These are phyloP conservation scores for Populus hybrid DNA, from an alignment of 441 rosid species.

Conservation along the genomic window DNA sequence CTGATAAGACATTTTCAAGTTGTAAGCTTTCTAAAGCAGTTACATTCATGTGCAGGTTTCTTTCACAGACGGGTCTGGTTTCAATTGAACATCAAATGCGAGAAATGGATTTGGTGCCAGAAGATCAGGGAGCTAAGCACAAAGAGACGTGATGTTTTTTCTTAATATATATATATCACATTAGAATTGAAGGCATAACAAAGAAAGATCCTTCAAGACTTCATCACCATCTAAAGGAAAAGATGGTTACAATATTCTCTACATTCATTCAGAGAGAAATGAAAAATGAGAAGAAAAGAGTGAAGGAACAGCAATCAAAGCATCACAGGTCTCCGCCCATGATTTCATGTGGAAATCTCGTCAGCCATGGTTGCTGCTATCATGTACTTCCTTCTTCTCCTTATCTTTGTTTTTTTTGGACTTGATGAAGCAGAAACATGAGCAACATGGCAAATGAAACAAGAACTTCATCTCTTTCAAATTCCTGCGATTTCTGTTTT, in stretches of 20 bases:
- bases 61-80: slow-evolving; percentile 77
- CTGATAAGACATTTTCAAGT: slow-evolving; percentile 11
- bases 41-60: slow-evolving; percentile 63
- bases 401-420: slow-evolving; percentile 43
- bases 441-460: slow-evolving; percentile 46
- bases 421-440: slow-evolving; percentile 67
- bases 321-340: neutral
- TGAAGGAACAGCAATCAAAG: neutral
- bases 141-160: neutral
- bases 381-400: slow-evolving; percentile 18
- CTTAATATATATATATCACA: neutral
- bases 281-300: slow-evolving; percentile 6
- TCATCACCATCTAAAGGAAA: slow-evolving; percentile 17
- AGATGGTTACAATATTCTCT: slow-evolving; percentile 17
- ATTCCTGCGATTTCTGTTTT: slow-evolving; percentile 11
- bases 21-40: slow-evolving; percentile 11
- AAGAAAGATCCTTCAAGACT: slow-evolving; percentile 3
- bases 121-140: slow-evolving; percentile 34
- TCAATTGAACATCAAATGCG: slow-evolving; percentile 75
- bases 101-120: slow-evolving; percentile 64
- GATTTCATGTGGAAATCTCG: neutral
- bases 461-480: slow-evolving; percentile 44
- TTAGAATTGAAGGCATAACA: slow-evolving; percentile 15
- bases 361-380: slow-evolving; percentile 5
- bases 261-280: slow-evolving; percentile 15